phyloP scores from a whole-genome alignment of 2,329 filamentous ascomycete genomes.

The Aspergillus tubingensis region DNA sequence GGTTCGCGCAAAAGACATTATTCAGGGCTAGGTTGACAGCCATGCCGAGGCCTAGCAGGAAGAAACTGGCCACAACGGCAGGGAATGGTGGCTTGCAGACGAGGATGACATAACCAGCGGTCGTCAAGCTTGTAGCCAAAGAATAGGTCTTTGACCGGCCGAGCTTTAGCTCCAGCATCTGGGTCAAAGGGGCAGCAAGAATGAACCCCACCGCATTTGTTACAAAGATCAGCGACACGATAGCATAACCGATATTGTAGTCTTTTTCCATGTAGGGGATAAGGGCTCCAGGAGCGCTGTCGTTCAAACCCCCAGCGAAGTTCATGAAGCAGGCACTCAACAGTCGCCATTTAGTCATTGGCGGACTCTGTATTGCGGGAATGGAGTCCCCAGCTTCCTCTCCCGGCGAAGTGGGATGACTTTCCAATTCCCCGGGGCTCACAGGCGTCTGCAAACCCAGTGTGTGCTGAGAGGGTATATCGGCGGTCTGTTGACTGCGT shows the following conservation, averaged over 20 bases:
- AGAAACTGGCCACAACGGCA: constrained; percentile 67
- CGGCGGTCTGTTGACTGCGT: background rate
- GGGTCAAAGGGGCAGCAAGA: constrained; percentile 68
- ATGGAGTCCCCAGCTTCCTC: constrained; percentile 29
- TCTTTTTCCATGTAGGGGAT: constrained; percentile 79
- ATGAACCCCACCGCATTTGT: constrained; percentile 77
- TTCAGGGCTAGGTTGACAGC: constrained; percentile 56
- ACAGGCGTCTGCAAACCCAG: constrained; percentile 12
- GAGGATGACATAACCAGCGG: constrained; percentile 65
- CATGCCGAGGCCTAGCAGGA: constrained; percentile 61
- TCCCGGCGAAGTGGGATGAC: constrained; percentile 14
- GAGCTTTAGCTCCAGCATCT: constrained; percentile 61
- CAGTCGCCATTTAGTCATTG: constrained; percentile 68
- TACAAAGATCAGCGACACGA: constrained; percentile 81
- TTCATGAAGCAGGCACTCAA: constrained; percentile 65
- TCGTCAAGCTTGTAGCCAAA: constrained; percentile 59
- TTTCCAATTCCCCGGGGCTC: constrained; percentile 31
- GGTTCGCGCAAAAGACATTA: constrained; percentile 59
- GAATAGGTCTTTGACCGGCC: constrained; percentile 68
- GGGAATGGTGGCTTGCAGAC: constrained; percentile 70
- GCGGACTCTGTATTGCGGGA: constrained; percentile 14
- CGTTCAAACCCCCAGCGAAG: constrained; percentile 71
- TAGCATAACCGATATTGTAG: constrained; percentile 73
- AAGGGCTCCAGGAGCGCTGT: constrained; percentile 73
- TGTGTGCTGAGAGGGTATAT: background rate